Conservation (phyloP, 2,329 filamentous ascomycete genomes). For the Botrytis fabae region DNA sequence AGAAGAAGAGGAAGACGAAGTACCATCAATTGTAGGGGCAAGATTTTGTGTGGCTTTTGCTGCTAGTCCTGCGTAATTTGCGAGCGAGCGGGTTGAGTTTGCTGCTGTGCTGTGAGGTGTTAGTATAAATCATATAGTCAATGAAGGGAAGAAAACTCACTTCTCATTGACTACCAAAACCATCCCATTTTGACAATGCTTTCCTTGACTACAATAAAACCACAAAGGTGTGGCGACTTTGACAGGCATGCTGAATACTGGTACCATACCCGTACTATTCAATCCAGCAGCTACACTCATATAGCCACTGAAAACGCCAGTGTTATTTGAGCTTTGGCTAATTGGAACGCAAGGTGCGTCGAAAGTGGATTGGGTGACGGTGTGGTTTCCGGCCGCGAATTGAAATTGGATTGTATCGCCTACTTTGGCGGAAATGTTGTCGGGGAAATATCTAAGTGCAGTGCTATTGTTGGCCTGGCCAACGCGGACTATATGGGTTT, state of each 20-base stretch:
- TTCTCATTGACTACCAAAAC: slow-evolving; percentile 51
- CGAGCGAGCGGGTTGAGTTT: slow-evolving; percentile 55
- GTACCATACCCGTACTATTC: slow-evolving; percentile 50
- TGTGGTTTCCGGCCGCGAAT: slow-evolving; percentile 71
- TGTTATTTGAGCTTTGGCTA: slow-evolving; percentile 46
- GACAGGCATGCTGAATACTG: slow-evolving; percentile 71
- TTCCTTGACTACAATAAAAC: slow-evolving; percentile 74
- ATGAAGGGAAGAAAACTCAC: slow-evolving; percentile 42
- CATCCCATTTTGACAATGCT: slow-evolving; percentile 63
- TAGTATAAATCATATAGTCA: not conserved
- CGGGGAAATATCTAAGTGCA: slow-evolving; percentile 60
- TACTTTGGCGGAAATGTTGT: slow-evolving; percentile 60
- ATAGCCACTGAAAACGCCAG: slow-evolving; percentile 68
- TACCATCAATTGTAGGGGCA: slow-evolving; percentile 37
- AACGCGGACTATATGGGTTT: slow-evolving; percentile 63
- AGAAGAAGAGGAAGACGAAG: slow-evolving; percentile 15
- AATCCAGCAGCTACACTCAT: slow-evolving; percentile 59
- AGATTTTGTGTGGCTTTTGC: slow-evolving; percentile 45
- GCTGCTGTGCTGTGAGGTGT: slow-evolving; percentile 38
- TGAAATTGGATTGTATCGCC: slow-evolving; percentile 69
- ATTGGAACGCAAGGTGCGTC: slow-evolving; percentile 68
- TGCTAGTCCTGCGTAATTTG: slow-evolving; percentile 43
- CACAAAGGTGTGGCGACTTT: slow-evolving; percentile 71
- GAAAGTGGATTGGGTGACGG: slow-evolving; percentile 75
- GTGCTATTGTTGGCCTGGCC: slow-evolving; percentile 46